These are phyloP conservation scores for Pseudogymnoascus sp. DNA, from an alignment of 2,329 filamentous ascomycete species.

Conservation along the genomic window DNA sequence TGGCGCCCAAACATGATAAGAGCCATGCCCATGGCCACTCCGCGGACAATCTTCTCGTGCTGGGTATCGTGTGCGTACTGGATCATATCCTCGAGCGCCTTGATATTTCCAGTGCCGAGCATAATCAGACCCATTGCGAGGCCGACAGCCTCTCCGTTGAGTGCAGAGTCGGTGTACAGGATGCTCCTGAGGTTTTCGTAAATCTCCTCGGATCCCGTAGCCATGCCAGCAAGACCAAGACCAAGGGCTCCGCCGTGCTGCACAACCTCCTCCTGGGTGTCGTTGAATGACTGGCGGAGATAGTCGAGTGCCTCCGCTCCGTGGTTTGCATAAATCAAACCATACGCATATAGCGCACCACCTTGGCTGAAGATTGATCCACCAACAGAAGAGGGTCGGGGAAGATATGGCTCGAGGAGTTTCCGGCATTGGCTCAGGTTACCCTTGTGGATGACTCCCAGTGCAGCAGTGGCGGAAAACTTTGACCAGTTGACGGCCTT, in stretches of 20 bases:
- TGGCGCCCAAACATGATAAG: slow-evolving; percentile 97
- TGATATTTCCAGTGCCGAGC: slow-evolving; percentile 93
- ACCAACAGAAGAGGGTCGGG: slow-evolving; percentile 63
- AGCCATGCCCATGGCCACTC: slow-evolving; percentile 91
- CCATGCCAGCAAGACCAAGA: slow-evolving; percentile 95
- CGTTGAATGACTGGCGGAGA: slow-evolving; percentile 63
- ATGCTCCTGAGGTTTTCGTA: slow-evolving; percentile 86
- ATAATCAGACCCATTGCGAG: slow-evolving; percentile 96
- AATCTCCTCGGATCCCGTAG: slow-evolving; percentile 79
- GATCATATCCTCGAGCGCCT: slow-evolving; percentile 92
- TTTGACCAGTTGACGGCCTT: slow-evolving; percentile 99
- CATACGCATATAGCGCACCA: slow-evolving; percentile 89
- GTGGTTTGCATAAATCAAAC: slow-evolving; percentile 94
- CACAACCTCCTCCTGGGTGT: slow-evolving; percentile 81
- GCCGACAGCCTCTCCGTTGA: slow-evolving; percentile 94
- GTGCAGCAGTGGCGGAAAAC: slow-evolving; percentile 90
- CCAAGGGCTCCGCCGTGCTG: slow-evolving; percentile 94
- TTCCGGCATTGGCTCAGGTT: slow-evolving; percentile 91
- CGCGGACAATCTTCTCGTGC: slow-evolving; percentile 97
- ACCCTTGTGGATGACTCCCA: slow-evolving; percentile 93
- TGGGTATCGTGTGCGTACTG: slow-evolving; percentile 96
- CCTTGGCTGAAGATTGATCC: slow-evolving; percentile 91
- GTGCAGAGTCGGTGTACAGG: slow-evolving; percentile 84
- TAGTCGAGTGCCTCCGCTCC: slow-evolving; percentile 82
- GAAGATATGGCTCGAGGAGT: slow-evolving; percentile 88